Conservation (phyloP, 345 rosid species). For the Citrus australasica region DNA sequence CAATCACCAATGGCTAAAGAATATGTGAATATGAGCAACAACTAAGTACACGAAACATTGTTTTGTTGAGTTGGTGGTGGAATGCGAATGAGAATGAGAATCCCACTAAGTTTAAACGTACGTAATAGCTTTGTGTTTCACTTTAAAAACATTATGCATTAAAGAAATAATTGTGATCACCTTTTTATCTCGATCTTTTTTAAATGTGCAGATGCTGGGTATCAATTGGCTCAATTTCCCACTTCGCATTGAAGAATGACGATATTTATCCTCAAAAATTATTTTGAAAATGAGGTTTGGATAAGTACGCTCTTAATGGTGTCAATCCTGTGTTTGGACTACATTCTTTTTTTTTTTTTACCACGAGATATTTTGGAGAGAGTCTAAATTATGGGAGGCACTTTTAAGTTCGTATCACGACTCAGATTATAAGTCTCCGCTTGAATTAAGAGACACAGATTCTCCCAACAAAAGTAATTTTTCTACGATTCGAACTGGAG, state of each 20-base stretch:
- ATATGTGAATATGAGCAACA: conserved; percentile 19
- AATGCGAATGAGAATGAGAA: conserved; percentile 57
- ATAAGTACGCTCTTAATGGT: not conserved
- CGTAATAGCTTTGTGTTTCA: conserved; percentile 11
- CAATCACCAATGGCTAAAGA: conserved; percentile 20
- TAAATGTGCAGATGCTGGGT: not conserved
- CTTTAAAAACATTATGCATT: conserved; percentile 15
- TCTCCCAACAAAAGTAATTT: no score
- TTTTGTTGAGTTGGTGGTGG: not conserved
- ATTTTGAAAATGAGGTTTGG: not conserved
- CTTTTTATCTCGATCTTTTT: conserved; percentile 8
- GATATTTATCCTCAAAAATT: not conserved
- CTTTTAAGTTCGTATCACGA: no score
- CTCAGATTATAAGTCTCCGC: no score
- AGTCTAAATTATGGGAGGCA: no score
- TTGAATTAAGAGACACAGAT: no score
- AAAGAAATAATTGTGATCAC: conserved; percentile 16
- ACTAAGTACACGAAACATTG: conserved; percentile 5
- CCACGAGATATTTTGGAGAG: no score
- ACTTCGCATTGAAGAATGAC: not conserved
- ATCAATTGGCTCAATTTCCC: not conserved
- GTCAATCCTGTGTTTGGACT: no score
- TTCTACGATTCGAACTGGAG: no score
- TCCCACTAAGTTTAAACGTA: conserved; percentile 41
- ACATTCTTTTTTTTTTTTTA: no score